phyloP scores from a whole-genome alignment of 2,329 filamentous ascomycete species.

The Hypoxylon sp. region DNA sequence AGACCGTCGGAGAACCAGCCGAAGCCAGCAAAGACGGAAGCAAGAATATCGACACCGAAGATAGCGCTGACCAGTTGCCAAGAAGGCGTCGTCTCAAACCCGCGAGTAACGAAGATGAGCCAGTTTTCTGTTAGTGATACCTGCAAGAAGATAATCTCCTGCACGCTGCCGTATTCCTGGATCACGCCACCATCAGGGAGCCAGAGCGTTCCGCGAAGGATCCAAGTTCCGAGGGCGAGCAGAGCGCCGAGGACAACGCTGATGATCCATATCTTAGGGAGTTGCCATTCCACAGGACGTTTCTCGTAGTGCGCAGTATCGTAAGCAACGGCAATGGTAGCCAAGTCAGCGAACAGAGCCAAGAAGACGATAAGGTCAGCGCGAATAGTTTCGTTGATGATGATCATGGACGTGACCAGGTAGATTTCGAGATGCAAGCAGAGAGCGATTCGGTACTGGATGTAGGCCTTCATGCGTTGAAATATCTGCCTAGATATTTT shows the following conservation, averaged over 20 bases:
- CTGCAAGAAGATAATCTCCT: slow-evolving; percentile 80
- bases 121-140: slow-evolving; percentile 81
- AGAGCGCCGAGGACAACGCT: slow-evolving; percentile 73
- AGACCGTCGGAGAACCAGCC: slow-evolving; percentile 70
- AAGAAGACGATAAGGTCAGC: slow-evolving; percentile 79
- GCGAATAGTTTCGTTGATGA: slow-evolving; percentile 77
- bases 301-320: slow-evolving; percentile 78
- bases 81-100: slow-evolving; percentile 76
- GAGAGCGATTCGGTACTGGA: slow-evolving; percentile 77
- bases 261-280: slow-evolving; percentile 81
- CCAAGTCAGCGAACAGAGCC: slow-evolving; percentile 79
- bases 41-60: slow-evolving; percentile 74
- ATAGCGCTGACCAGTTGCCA: slow-evolving; percentile 78
- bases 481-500: slow-evolving; percentile 77
- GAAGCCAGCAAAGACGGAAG: slow-evolving; percentile 77
- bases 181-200: slow-evolving; percentile 76
- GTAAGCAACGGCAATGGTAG: slow-evolving; percentile 79
- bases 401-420: slow-evolving; percentile 79
- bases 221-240: slow-evolving; percentile 75
- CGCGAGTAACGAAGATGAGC: slow-evolving; percentile 82
- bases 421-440: slow-evolving; percentile 78
- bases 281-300: slow-evolving; percentile 78
- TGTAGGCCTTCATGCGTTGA: slow-evolving; percentile 79
- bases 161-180: slow-evolving; percentile 78
- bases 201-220: slow-evolving; percentile 75